These are phyloP conservation scores for Halophytophthora polymorphica DNA, from an alignment of 352 stramenopile genomes.

Conservation along the genomic window DNA sequence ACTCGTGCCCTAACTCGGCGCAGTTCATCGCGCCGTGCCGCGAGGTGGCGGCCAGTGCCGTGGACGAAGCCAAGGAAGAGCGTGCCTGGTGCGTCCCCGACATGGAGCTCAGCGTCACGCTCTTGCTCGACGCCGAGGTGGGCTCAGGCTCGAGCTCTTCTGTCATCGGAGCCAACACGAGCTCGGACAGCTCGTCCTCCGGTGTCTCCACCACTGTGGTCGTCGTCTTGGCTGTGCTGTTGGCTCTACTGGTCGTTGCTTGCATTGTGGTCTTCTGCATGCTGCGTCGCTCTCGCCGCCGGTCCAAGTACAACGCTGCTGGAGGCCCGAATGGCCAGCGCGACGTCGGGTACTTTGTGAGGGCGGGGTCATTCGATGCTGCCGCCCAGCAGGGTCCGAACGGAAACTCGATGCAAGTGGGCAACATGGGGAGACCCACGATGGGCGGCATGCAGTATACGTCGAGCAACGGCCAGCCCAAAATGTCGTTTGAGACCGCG, in stretches of 20 bases:
- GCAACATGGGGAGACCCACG: slow-evolving; percentile 3
- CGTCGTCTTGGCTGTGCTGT: slow-evolving; percentile 18
- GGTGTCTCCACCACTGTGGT: slow-evolving; percentile 16
- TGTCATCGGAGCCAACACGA: neutral
- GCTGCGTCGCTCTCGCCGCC: slow-evolving; percentile 13
- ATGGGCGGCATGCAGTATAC: slow-evolving; percentile 10
- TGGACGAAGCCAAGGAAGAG: slow-evolving; percentile 12
- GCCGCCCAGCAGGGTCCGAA: neutral
- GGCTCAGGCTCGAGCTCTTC: neutral
- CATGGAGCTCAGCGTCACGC: slow-evolving; percentile 20
- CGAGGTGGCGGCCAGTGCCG: slow-evolving; percentile 5
- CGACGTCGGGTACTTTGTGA: slow-evolving; percentile 25
- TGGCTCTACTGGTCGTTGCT: slow-evolving; percentile 19
- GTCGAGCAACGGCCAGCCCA: slow-evolving; percentile 17
- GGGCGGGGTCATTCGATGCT: slow-evolving; percentile 14
- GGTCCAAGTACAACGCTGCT: slow-evolving; percentile 11
- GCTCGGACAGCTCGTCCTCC: slow-evolving; percentile 8
- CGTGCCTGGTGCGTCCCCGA: slow-evolving; percentile 31
- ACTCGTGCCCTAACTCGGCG: slow-evolving; percentile 20
- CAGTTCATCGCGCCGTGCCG: slow-evolving; percentile 32
- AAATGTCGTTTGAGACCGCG: slow-evolving; percentile 16
- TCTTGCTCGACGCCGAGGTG: slow-evolving; percentile 23
- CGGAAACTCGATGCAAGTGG: neutral
- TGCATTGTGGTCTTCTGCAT: slow-evolving; percentile 21
- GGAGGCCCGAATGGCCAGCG: slow-evolving; percentile 22